These are phyloP conservation scores for Lomentospora prolificans DNA, from an alignment of 2,329 filamentous ascomycete species.

Conservation along the genomic window DNA sequence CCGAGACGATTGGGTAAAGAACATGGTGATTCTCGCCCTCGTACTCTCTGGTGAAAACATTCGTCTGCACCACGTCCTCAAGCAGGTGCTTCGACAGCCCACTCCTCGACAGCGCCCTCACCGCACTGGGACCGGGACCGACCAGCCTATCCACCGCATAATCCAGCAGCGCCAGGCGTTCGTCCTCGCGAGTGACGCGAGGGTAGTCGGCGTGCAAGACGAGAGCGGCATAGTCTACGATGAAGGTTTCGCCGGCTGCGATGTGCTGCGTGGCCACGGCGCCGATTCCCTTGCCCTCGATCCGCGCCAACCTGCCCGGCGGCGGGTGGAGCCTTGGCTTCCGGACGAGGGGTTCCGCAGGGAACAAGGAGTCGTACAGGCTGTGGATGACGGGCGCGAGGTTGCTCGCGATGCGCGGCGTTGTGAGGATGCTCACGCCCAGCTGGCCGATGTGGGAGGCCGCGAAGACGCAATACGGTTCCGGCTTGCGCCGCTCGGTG, in stretches of 20 bases:
- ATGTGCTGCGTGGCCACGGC: conserved; percentile 8
- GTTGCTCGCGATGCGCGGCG: conserved; percentile 31
- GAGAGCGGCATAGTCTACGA: conserved; percentile 4
- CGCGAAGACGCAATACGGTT: conserved; percentile 5
- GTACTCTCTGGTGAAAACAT: conserved; percentile 1
- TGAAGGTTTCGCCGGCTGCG: conserved; percentile 4
- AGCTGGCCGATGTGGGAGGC: background rate
- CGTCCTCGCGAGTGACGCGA: background rate
- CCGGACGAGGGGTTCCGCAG: background rate
- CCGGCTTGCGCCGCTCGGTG: background rate
- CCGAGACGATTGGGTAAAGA: conserved; percentile 5
- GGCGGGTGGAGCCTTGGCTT: background rate
- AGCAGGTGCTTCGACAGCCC: background rate
- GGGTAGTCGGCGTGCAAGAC: background rate
- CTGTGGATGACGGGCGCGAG: background rate
- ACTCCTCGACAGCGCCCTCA: background rate
- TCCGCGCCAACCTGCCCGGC: background rate
- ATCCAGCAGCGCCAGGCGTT: background rate
- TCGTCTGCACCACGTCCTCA: conserved; percentile 8
- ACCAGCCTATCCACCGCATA: conserved; percentile 5
- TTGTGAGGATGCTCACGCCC: conserved; percentile 44
- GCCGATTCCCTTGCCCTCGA: conserved; percentile 9
- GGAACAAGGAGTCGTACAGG: background rate
- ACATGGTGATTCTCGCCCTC: background rate
- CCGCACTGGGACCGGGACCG: background rate